Evolutionary conservation across 345 rosid genomes (phyloP).

Genomic region (Euphorbia lathyris): DNA sequence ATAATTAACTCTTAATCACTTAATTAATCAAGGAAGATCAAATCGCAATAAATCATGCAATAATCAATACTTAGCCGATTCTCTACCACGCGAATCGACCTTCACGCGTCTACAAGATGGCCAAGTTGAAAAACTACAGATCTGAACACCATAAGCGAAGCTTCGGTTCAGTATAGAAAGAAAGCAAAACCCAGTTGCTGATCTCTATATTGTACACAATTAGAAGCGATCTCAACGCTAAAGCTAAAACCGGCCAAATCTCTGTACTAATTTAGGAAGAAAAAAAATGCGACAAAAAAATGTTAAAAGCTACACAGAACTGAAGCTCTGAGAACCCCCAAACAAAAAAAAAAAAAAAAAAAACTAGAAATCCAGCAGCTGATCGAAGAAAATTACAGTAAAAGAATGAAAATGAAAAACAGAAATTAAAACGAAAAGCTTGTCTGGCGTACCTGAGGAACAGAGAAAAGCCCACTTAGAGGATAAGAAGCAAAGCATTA

Average conservation of each 20-base stretch:
- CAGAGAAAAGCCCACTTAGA: not conserved
- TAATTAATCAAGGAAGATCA: not conserved
- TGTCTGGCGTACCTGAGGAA: not conserved
- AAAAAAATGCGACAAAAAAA: no score
- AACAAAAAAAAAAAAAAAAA: not conserved
- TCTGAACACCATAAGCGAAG: not conserved
- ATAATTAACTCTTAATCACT: no score
- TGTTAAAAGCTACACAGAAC: no score
- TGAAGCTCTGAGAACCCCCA: no score
- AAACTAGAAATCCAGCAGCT: not conserved
- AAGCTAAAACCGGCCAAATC: not conserved
- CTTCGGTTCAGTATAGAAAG: not conserved
- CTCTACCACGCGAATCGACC: not conserved
- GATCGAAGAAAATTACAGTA: not conserved
- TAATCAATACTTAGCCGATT: not conserved
- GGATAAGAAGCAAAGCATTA: not conserved
- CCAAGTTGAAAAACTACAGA: not conserved
- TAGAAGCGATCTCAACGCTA: conserved; percentile 2
- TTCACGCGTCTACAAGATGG: not conserved
- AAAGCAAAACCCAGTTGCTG: not conserved
- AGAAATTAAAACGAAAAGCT: not conserved
- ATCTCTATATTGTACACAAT: not conserved
- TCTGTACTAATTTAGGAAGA: not conserved
- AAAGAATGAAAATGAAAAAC: not conserved
- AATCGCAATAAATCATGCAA: not conserved